Evolutionary conservation across 805 yeast species (phyloP), one percentile per base, ranked within the genome.

Genomic region (Myxozyma geophila): DNA sequence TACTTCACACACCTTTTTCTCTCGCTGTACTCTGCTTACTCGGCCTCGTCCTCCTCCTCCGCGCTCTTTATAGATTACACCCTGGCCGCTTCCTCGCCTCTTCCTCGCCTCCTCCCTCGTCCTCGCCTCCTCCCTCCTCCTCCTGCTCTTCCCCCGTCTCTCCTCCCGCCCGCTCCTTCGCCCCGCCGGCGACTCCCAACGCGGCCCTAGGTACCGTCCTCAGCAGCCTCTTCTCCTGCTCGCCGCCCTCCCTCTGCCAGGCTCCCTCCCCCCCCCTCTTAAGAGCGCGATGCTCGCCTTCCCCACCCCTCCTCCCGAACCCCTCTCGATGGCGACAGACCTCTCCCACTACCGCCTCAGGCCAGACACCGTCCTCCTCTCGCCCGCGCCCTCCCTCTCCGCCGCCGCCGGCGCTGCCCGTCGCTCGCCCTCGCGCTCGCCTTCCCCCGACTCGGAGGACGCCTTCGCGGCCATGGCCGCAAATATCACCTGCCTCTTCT

Each of bases 401-500:
- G 21, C 9, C 43, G 41, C 23, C 46, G 53, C 54, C 58, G n/a
- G n/a, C n/a, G 19, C 21, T 33, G 13, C 35, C 60, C 43, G 37
- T 41, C 33, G 52, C 57, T n/a, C 54, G 1, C 48, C 64, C 36
- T 36, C 58, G 6, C 37, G 35, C 50, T 53, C 57, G 37, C 47
- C 60, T 35, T 19, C 49, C 44, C 36, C 48, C 5, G 53, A 19
- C 56, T 21, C 36, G 36, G 55, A 54, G 35, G 63, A 54, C 33
- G 23, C 46, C 43, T 64, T 58, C 59, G 59, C 62, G 21, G 36
- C 51, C 48, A 54, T 59, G 62, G 68, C 63, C n/a, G 75, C 76
- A 36, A 67, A 65, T 54, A 62, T 74, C 28, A 70, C 73, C 41
- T 74, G 76, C 47, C 67, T 74, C 55, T 69, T 74, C 46, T 73